Percentiles rank a stretch among this genome's conserved stretches.
phyloP scores from a whole-genome alignment of 305 asterid species.

The Fraxinus latifolia region DNA sequence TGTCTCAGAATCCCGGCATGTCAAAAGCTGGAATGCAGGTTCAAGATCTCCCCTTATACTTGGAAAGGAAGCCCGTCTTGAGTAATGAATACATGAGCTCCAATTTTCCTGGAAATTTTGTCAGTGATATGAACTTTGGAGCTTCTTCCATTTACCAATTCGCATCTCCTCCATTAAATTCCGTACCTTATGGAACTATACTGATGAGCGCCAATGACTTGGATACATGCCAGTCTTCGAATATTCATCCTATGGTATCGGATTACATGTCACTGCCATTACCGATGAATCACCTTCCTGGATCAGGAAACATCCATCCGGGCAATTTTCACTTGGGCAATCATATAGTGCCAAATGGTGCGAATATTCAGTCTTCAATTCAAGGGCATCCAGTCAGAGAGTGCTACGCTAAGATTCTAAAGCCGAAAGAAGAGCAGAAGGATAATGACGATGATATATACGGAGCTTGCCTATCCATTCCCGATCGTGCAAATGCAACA shows the following conservation, averaged over 20 bases:
- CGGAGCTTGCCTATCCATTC: constrained; percentile 27
- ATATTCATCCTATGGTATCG: constrained; percentile 28
- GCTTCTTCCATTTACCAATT: constrained; percentile 34
- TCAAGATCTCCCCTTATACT: constrained; percentile 48
- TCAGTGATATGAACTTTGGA: constrained; percentile 37
- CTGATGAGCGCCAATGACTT: constrained; percentile 27
- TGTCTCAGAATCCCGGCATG: constrained; percentile 16
- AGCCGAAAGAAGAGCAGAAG: constrained; percentile 52
- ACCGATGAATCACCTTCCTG: constrained; percentile 24
- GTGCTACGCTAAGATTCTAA: constrained; percentile 26
- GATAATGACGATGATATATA: constrained; percentile 29
- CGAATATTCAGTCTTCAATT: constrained; percentile 16
- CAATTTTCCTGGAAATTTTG: constrained; percentile 31
- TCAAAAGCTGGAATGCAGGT: constrained; percentile 35
- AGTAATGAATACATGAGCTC: constrained; percentile 32
- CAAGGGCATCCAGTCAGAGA: constrained; percentile 33
- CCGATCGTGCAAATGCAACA: constrained; percentile 32
- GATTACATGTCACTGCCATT: constrained; percentile 34
- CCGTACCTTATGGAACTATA: constrained; percentile 28
- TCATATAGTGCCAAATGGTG: constrained; percentile 14
- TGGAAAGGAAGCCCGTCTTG: constrained; percentile 40
- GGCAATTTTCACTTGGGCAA: constrained; percentile 26
- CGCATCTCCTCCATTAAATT: constrained; percentile 38
- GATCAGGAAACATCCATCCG: constrained; percentile 21
- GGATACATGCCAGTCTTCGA: constrained; percentile 21